A percentile compares a stretch with the other conserved stretches of the same genome.
Evolutionary conservation across 148 eudicot genomes (phyloP).

Genomic region (Simmondsia chinensis): DNA sequence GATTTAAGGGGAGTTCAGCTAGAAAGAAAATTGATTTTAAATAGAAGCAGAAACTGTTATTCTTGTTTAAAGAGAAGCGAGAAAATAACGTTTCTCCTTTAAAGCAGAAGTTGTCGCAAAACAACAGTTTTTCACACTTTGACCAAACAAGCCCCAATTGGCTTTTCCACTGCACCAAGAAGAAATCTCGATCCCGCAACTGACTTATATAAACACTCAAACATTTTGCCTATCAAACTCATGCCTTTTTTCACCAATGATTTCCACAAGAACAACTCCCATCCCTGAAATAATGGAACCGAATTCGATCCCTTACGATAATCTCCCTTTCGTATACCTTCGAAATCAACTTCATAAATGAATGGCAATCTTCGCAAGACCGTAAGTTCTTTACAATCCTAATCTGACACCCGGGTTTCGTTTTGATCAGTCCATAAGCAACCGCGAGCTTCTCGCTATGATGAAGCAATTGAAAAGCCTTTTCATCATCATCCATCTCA

Average conservation of each 20-base stretch:
- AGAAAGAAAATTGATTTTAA: too few species aligned
- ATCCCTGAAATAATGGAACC: constrained; percentile 38
- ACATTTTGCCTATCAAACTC: too few species aligned
- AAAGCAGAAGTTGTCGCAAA: too few species aligned
- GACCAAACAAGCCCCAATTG: too few species aligned
- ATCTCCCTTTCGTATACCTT: constrained; percentile 29
- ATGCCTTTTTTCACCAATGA: constrained; percentile 31
- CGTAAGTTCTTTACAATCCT: constrained; percentile 43
- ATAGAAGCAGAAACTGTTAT: too few species aligned
- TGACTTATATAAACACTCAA: too few species aligned
- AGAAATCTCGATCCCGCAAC: too few species aligned
- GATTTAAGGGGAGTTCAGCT: too few species aligned
- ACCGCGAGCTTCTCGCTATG: constrained; percentile 53
- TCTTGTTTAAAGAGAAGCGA: too few species aligned
- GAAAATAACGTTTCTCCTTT: too few species aligned
- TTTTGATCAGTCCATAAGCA: constrained; percentile 34
- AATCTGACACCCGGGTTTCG: constrained; percentile 18
- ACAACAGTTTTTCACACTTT: too few species aligned
- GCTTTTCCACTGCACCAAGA: too few species aligned
- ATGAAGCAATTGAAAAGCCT: constrained; percentile 36
- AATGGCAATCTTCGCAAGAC: constrained; percentile 42
- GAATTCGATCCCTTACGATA: constrained; percentile 39
- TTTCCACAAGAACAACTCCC: constrained; percentile 42
- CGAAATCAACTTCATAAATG: constrained; percentile 35
- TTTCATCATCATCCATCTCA: constrained; percentile 40